Evolutionary conservation across 2,329 filamentous ascomycete genomes (phyloP).

Genomic region (Penicillium sp.): DNA sequence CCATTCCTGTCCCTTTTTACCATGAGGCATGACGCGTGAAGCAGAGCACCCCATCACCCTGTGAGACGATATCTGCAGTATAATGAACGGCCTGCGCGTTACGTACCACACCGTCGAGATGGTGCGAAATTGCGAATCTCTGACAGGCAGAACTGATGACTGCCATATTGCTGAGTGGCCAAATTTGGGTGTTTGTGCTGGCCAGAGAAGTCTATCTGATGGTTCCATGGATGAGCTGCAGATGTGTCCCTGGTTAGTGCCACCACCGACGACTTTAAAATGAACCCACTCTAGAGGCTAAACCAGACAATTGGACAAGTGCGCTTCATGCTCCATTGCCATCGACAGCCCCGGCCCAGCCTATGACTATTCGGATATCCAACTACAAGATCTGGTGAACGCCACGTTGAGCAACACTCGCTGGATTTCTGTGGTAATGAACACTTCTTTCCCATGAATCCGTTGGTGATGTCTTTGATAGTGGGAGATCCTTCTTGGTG

Average conservation of each 20-base stretch:
- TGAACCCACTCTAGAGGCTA: neutral
- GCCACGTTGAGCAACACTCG: neutral
- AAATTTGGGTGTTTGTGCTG: neutral
- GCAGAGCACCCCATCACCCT: neutral
- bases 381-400: neutral
- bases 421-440: neutral
- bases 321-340: neutral
- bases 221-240: neutral
- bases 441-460: neutral
- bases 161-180: neutral
- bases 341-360: constrained; percentile 2
- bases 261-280: neutral
- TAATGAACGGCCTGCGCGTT: neutral
- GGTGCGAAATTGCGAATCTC: neutral
- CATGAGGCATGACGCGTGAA: neutral
- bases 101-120: neutral
- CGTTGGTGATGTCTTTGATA: neutral
- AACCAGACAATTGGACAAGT: neutral
- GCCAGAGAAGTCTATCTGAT: neutral
- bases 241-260: constrained; percentile 5
- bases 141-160: neutral
- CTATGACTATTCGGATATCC: neutral
- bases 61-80: neutral
- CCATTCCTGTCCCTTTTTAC: neutral
- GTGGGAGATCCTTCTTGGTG: neutral